Evolutionary conservation across 371 early-diverging fungal genomes (phyloP), one percentile per base, ranked within the genome.

Genomic region (Conidiobolus incongruus): DNA sequence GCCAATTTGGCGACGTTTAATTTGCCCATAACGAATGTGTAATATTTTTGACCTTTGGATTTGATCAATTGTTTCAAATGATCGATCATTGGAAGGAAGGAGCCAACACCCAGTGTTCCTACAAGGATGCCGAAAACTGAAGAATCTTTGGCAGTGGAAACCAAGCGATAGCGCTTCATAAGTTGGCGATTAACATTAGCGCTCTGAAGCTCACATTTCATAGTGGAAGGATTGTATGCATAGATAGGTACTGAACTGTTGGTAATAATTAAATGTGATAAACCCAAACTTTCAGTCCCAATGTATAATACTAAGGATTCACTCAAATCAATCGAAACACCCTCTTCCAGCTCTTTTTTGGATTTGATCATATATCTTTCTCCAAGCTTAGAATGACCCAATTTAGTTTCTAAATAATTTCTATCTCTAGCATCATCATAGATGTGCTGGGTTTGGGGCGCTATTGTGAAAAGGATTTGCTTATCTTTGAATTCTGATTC

Each of bases 1-100:
- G 82, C 93, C 65, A 94, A 75, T 56, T 94, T 94, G 44, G 86
- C 83, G 2, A 85, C 84, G 50, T 86, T 89, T 17, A 91, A 70
- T 51, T 92, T 92, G 38, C 95, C 95, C 59, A 92, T 81, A 1
- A 85, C 77, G 50, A 93, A 79, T n/a, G 81, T 58, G 47, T 91
- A 91, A 1, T 72, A 72, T 56, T 91, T 90, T 42, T 78, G 78
- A 32, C 79, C 77, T 22, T 72, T 65, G 1, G 66, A 56, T n/a
- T 62, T 58, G 38, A 91, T 73, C 38, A 86, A 48, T 24, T 64
- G 60, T 56, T 89, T 82, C 29, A 93, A 50, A 40, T 75, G 64
- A 15, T 77, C 66, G 16, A 93, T 79, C 31, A 88, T 72, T 21
- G 66, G 62, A 55, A 83, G 61, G 51, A 88, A 90, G 68, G 59